These are phyloP conservation scores for Pythium rhizo-oryzae DNA, from an alignment of 352 stramenopile species.

Conservation along the genomic window DNA sequence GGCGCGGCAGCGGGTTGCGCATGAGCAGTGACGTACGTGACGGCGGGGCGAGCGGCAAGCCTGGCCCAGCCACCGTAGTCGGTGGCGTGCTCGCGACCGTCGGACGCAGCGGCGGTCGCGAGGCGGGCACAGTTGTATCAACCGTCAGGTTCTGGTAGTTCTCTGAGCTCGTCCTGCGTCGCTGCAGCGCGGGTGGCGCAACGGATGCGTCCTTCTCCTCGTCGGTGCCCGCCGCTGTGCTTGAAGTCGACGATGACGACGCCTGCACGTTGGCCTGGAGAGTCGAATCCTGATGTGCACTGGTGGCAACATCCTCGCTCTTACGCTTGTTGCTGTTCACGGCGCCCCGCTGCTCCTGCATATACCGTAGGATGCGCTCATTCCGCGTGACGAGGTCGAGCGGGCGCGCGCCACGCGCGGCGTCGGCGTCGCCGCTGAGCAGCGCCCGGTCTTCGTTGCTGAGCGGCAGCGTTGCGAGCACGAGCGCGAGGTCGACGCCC, in stretches of 20 bases:
- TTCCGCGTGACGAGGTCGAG: constrained; percentile 55
- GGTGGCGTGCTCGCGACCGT: constrained; percentile 4
- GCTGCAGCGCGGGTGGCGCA: constrained; percentile 8
- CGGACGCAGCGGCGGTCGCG: constrained; percentile 16
- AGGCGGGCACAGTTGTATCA: constrained; percentile 14
- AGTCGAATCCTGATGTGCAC: neutral
- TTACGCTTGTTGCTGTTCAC: constrained; percentile 48
- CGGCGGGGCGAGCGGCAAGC: neutral
- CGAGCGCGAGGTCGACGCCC: constrained; percentile 65
- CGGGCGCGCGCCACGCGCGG: neutral
- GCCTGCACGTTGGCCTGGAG: neutral
- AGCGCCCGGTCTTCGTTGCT: constrained; percentile 6
- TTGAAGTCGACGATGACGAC: constrained; percentile 25
- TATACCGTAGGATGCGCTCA: constrained; percentile 54
- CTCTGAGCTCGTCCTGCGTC: constrained; percentile 11
- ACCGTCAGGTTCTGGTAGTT: constrained; percentile 23
- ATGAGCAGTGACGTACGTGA: constrained; percentile 9
- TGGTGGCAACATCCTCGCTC: constrained; percentile 31
- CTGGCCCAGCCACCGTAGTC: neutral
- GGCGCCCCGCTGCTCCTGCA: constrained; percentile 41
- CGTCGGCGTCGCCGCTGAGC: constrained; percentile 12
- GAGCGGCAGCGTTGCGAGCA: constrained; percentile 36
- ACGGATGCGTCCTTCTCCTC: neutral
- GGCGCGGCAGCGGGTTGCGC: constrained; percentile 15
- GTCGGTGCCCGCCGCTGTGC: neutral